These are phyloP conservation scores for Acephala macrosclerotiorum DNA, from an alignment of 2,329 filamentous ascomycete genomes.

Conservation along the genomic window DNA sequence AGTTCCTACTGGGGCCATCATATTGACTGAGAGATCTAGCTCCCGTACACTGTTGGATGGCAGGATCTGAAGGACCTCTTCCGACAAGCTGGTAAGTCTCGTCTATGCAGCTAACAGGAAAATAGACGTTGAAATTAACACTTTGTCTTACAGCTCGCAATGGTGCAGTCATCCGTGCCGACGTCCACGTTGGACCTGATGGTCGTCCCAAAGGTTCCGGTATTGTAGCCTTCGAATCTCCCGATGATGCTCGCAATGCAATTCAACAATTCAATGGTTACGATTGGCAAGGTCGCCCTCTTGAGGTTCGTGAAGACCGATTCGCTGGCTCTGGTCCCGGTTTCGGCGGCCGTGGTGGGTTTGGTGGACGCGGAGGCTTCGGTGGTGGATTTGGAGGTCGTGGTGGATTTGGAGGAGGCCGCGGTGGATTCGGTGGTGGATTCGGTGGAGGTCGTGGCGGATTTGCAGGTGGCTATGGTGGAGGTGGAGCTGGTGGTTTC, in stretches of 20 bases:
- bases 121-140: constrained; percentile 36
- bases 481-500: constrained; percentile 46
- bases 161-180: constrained; percentile 88
- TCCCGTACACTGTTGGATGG: constrained; percentile 97
- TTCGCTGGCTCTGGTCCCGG: constrained; percentile 72
- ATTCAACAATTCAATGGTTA: constrained; percentile 99
- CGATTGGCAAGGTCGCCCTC: constrained; percentile 92
- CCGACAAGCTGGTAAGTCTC: constrained; percentile 88
- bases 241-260: constrained; percentile 93
- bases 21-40: constrained; percentile 63
- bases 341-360: constrained; percentile 51
- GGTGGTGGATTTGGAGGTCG: constrained; percentile 66
- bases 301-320: constrained; percentile 96
- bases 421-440: constrained; percentile 33
- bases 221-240: constrained; percentile 94
- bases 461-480: constrained; percentile 64
- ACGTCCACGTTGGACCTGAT: constrained; percentile 91
- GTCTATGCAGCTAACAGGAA: constrained; percentile 38
- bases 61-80: constrained; percentile 99
- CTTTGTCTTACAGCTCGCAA: constrained; percentile 57
- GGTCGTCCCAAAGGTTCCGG: constrained; percentile 96
- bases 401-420: constrained; percentile 53
- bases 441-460: constrained; percentile 55
- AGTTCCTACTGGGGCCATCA: constrained; percentile 39
- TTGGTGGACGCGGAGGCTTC: constrained; percentile 52